A percentile compares a stretch with the other conserved stretches of the same genome.
These are phyloP conservation scores for Phytophthora macrochlamydospora DNA, from an alignment of 352 stramenopile genomes.

Conservation along the genomic window DNA sequence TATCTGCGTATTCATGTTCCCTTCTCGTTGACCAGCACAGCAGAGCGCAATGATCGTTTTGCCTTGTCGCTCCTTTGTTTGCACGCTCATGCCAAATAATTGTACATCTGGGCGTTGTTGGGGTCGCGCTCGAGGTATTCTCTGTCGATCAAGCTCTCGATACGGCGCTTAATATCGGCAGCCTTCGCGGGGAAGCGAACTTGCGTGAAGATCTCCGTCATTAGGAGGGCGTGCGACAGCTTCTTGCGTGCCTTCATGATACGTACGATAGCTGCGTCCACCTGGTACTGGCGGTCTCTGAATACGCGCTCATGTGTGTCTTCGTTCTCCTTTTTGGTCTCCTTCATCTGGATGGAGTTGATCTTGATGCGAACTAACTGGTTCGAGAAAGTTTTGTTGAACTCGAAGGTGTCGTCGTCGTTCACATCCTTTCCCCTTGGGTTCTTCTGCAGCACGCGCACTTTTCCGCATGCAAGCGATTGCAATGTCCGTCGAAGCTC, in stretches of 20 bases:
- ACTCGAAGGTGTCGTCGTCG: slow-evolving; percentile 85
- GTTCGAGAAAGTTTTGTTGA: slow-evolving; percentile 88
- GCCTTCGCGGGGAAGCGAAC: slow-evolving; percentile 88
- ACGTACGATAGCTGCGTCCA: slow-evolving; percentile 96
- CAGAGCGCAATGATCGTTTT: slow-evolving; percentile 23
- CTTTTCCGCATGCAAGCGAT: slow-evolving; percentile 90
- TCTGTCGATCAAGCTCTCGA: slow-evolving; percentile 90
- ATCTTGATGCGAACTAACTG: slow-evolving; percentile 94
- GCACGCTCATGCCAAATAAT: slow-evolving; percentile 75
- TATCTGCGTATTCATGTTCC: slow-evolving; percentile 19
- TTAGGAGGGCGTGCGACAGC: slow-evolving; percentile 94
- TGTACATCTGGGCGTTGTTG: slow-evolving; percentile 83
- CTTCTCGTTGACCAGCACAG: slow-evolving; percentile 15
- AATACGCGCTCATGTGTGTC: slow-evolving; percentile 95
- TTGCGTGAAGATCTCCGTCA: slow-evolving; percentile 96
- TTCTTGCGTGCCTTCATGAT: slow-evolving; percentile 99
- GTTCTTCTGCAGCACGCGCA: slow-evolving; percentile 87
- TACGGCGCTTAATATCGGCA: slow-evolving; percentile 87
- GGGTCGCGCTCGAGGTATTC: slow-evolving; percentile 90
- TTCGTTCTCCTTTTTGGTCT: slow-evolving; percentile 93
- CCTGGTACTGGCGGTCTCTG: slow-evolving; percentile 93
- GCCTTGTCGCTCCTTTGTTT: slow-evolving; percentile 17
- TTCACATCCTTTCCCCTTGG: slow-evolving; percentile 89
- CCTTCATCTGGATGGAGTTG: slow-evolving; percentile 95
- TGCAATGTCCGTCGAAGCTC: slow-evolving; percentile 91